Evolutionary conservation across 202 grass and related monocot genomes (phyloP), one percentile per base, ranked within the genome.

Genomic region (Brachypodium distachyon): DNA sequence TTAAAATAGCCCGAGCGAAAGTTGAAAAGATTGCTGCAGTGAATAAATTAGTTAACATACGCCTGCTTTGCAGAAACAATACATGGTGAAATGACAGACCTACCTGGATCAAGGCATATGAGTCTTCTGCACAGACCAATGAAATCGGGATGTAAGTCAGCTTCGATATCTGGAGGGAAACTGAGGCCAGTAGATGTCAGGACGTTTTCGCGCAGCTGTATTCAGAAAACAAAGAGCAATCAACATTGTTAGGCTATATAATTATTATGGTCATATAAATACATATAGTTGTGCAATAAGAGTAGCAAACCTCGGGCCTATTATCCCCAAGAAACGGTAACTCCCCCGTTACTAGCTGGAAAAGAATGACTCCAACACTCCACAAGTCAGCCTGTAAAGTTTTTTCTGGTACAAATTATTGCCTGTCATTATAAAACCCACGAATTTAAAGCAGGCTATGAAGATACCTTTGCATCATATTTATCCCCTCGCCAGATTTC

Each of bases 291-390:
- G 47, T 40, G 33, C 47, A 43, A 40, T 42, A 72, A 60, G 17
- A 46, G 49, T 5, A 41, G 6, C 38, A 56, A 60, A 93, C 91
- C 91, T 85, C 59, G 16, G 67, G 37, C 72, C 60, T 73, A 48
- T 70, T 85, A 17, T 29, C 72, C 54, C 91, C 87, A 69, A 31
- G 36, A 85, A 83, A 90, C 28, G 84, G 79, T 17, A 87, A 16
- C 46, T 87, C 67, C 53, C 91, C 91, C 8, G 78, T 87, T 53
- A 93, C 84, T 56, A 93, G 71, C 87, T 90, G 91, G 61, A 90
- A 93, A 56, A 93, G 84, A 85, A 93, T 90, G 41, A 87, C 82
- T 11, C 91, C 91, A 61, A 90, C 58, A 64, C 87, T 93, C 91
- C 91, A 93, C 73, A 93, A 85, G 82, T 90, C 91, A 67, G 87